Evolutionary conservation across 371 early-diverging fungal genomes (phyloP).

Genomic region (Amoeboaphelidium protococcarum): DNA sequence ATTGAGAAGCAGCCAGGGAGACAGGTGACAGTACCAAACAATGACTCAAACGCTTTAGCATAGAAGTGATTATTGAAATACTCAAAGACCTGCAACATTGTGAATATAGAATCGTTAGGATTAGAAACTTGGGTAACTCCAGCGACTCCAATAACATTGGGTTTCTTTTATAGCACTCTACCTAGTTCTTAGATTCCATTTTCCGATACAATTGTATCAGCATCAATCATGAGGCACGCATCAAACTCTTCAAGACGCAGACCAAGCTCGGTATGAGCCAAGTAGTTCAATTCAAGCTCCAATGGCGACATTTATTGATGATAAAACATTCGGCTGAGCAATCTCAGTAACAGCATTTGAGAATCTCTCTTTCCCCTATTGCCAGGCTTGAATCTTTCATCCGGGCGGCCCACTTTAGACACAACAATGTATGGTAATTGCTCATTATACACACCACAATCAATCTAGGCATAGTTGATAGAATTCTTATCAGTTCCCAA

Average conservation of each 20-base stretch:
- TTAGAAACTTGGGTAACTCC: slow-evolving; percentile 1
- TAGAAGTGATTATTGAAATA: slow-evolving; percentile 19
- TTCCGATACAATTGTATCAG: slow-evolving; percentile 65
- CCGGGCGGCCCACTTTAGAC: slow-evolving; percentile 68
- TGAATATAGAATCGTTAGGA: slow-evolving; percentile 4
- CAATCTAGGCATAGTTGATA: too few species aligned
- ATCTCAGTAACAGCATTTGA: slow-evolving; percentile 90
- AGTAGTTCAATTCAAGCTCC: slow-evolving; percentile 71
- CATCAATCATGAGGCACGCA: slow-evolving; percentile 78
- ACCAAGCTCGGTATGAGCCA: too few species aligned
- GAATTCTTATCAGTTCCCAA: too few species aligned
- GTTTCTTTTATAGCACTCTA: too few species aligned
- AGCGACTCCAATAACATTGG: too few species aligned
- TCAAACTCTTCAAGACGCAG: slow-evolving; percentile 43
- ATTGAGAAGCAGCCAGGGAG: slow-evolving; percentile 24
- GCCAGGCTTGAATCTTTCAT: slow-evolving; percentile 58
- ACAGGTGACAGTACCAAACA: slow-evolving; percentile 23
- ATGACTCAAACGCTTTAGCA: slow-evolving; percentile 17
- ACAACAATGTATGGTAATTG: slow-evolving; percentile 78
- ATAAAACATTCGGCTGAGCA: too few species aligned
- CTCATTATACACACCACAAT: too few species aligned
- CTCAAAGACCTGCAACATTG: slow-evolving; percentile 22
- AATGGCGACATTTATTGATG: too few species aligned
- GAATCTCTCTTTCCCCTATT: slow-evolving; percentile 99
- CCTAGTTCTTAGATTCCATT: slow-evolving; percentile 14